phyloP scores from a whole-genome alignment of 2,329 filamentous ascomycete genomes.

The Cryphonectria parasitica region DNA sequence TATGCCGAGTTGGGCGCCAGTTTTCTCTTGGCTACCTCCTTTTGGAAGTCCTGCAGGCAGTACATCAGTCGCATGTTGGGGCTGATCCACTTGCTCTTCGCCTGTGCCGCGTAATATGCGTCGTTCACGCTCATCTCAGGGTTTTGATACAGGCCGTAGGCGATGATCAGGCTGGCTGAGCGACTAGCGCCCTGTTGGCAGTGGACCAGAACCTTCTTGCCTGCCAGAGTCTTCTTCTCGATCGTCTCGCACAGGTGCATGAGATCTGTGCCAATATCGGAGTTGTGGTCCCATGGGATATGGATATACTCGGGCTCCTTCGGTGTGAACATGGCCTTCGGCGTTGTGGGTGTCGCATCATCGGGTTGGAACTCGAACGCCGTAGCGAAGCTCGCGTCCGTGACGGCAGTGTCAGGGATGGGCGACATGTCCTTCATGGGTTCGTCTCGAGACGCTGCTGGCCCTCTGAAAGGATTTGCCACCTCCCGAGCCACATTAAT shows the following conservation, averaged over 20 bases:
- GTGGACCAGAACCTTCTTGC: slow-evolving; percentile 80
- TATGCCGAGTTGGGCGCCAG: slow-evolving; percentile 49
- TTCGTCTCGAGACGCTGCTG: slow-evolving; percentile 33
- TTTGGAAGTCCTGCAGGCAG: slow-evolving; percentile 81
- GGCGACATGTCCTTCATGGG: slow-evolving; percentile 46
- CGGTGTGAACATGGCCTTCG: slow-evolving; percentile 52
- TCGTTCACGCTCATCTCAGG: slow-evolving; percentile 79
- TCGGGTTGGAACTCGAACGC: slow-evolving; percentile 60
- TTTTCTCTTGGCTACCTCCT: slow-evolving; percentile 60
- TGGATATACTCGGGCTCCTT: slow-evolving; percentile 81
- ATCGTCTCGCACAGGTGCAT: slow-evolving; percentile 77
- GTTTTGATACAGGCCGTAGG: slow-evolving; percentile 81
- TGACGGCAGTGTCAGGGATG: slow-evolving; percentile 60
- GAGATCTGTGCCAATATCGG: slow-evolving; percentile 78
- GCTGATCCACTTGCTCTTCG: slow-evolving; percentile 84
- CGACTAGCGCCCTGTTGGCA: slow-evolving; percentile 86
- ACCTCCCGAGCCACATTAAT: slow-evolving; percentile 87
- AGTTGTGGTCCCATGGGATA: slow-evolving; percentile 87
- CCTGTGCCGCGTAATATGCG: slow-evolving; percentile 79
- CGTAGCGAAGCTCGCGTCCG: slow-evolving; percentile 61
- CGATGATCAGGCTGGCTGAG: slow-evolving; percentile 84
- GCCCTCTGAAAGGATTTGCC: slow-evolving; percentile 67
- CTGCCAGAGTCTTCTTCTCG: slow-evolving; percentile 70
- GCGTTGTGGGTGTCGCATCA: slow-evolving; percentile 58
- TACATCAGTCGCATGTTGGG: slow-evolving; percentile 93